Percentiles rank a stretch among this genome's conserved stretches.
Evolutionary conservation across 345 rosid species (phyloP).

Genomic region (Pistacia atlantica): DNA sequence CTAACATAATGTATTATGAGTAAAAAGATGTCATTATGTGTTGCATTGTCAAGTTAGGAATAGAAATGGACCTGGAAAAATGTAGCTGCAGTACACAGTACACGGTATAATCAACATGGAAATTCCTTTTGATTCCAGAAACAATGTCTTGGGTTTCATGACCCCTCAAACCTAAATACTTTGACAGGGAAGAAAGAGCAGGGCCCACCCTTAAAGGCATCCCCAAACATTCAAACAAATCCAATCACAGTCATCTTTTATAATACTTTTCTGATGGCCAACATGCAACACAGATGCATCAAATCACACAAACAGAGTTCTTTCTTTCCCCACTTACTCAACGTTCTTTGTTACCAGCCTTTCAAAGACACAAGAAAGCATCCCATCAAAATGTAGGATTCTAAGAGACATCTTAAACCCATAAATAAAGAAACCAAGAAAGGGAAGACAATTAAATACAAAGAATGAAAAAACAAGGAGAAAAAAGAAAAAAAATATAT

Average conservation of each 20-base stretch:
- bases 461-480: not conserved
- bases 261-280: slow-evolving; percentile 30
- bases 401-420: slow-evolving; percentile 30
- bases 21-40: not conserved
- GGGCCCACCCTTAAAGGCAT: slow-evolving; percentile 21
- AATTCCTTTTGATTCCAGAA: slow-evolving; percentile 19
- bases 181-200: slow-evolving; percentile 11
- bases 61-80: slow-evolving; percentile 1
- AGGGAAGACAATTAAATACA: not conserved
- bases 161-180: slow-evolving; percentile 16
- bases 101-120: slow-evolving; percentile 10
- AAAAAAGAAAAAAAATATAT: slow-evolving; percentile 4
- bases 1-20: not conserved
- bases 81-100: not conserved
- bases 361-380: slow-evolving; percentile 28
- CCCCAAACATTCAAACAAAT: slow-evolving; percentile 53
- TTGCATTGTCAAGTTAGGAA: not conserved
- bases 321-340: slow-evolving; percentile 10
- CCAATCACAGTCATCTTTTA: slow-evolving; percentile 40
- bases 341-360: slow-evolving; percentile 21
- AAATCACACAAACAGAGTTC: slow-evolving; percentile 35
- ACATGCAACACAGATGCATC: slow-evolving; percentile 42
- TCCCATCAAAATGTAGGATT: slow-evolving; percentile 41
- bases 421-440: slow-evolving; percentile 22
- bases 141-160: slow-evolving; percentile 21